These are phyloP conservation scores for Claviceps purpurea DNA, from an alignment of 2,329 filamentous ascomycete genomes.

Conservation along the genomic window DNA sequence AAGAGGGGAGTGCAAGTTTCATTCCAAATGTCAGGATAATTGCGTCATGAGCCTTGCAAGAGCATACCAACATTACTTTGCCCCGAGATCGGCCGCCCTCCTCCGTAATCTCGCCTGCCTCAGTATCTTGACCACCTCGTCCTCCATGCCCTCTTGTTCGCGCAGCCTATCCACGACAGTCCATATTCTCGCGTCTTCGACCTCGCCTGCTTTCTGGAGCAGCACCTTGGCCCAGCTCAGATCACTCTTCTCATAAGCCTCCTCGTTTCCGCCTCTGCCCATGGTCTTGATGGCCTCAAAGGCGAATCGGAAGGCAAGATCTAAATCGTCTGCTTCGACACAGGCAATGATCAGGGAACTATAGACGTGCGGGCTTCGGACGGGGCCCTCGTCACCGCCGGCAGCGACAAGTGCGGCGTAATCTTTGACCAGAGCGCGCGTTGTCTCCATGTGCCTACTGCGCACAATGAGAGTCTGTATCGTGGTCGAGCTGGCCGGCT, in stretches of 20 bases:
- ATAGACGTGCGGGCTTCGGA: slow-evolving; percentile 10
- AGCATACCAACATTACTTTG: background rate
- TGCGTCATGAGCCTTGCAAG: too few species aligned
- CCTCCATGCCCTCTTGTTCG: slow-evolving; percentile 9
- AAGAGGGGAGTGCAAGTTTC: too few species aligned
- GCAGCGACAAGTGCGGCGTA: slow-evolving; percentile 14
- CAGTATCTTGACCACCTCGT: slow-evolving; percentile 14
- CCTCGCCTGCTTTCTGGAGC: slow-evolving; percentile 14
- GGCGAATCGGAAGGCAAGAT: slow-evolving; percentile 22
- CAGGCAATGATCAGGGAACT: slow-evolving; percentile 17
- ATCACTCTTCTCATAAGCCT: slow-evolving; percentile 2
- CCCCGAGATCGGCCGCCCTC: slow-evolving; percentile 5
- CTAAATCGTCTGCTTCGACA: slow-evolving; percentile 16
- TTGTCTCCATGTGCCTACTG: slow-evolving; percentile 13
- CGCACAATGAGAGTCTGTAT: slow-evolving; percentile 19
- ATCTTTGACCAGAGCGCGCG: slow-evolving; percentile 15
- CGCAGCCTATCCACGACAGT: slow-evolving; percentile 17
- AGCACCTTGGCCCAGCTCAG: slow-evolving; percentile 17
- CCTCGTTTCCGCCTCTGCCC: background rate
- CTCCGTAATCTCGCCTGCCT: slow-evolving; percentile 13
- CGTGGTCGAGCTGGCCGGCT: slow-evolving; percentile 13
- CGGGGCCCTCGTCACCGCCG: slow-evolving; percentile 6
- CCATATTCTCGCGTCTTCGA: slow-evolving; percentile 21
- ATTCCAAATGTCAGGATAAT: too few species aligned
- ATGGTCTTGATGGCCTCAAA: slow-evolving; percentile 5